Evolutionary conservation across 2,329 filamentous ascomycete species (phyloP).

Genomic region (Apiospora marii): DNA sequence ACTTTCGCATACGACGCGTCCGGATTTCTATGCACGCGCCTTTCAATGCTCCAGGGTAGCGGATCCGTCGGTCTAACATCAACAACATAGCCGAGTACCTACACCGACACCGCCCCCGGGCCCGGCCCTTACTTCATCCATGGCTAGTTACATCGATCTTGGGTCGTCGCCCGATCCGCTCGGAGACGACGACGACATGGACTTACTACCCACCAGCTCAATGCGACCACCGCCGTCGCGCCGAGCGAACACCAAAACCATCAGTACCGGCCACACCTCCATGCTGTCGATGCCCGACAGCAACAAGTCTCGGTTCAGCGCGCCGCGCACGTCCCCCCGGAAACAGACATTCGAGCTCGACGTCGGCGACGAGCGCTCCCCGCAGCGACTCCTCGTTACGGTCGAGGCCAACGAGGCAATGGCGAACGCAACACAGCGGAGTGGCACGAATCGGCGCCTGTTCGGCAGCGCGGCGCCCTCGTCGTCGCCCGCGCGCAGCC

Average conservation of each 20-base stretch:
- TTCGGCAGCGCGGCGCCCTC: slow-evolving; percentile 40
- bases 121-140: slow-evolving; percentile 18
- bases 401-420: slow-evolving; percentile 56
- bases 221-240: slow-evolving; percentile 25
- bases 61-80: neutral
- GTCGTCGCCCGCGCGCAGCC: slow-evolving; percentile 49
- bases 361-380: slow-evolving; percentile 57
- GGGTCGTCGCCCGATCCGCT: slow-evolving; percentile 47
- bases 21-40: slow-evolving; percentile 13
- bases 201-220: slow-evolving; percentile 37
- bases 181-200: slow-evolving; percentile 36
- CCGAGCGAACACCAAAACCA: neutral
- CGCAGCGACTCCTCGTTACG: slow-evolving; percentile 62
- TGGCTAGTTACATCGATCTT: slow-evolving; percentile 40
- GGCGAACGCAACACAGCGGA: slow-evolving; percentile 33
- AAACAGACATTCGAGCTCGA: slow-evolving; percentile 66
- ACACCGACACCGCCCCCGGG: neutral
- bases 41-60: neutral
- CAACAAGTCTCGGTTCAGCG: slow-evolving; percentile 49
- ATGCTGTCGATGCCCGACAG: slow-evolving; percentile 50
- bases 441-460: slow-evolving; percentile 44
- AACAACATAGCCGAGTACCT: neutral
- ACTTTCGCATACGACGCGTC: neutral
- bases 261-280: slow-evolving; percentile 27
- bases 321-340: slow-evolving; percentile 52